Evolutionary conservation across 306 rosid genomes (phyloP), one percentile per base, ranked within the genome.

Genomic region (Senna tora): DNA sequence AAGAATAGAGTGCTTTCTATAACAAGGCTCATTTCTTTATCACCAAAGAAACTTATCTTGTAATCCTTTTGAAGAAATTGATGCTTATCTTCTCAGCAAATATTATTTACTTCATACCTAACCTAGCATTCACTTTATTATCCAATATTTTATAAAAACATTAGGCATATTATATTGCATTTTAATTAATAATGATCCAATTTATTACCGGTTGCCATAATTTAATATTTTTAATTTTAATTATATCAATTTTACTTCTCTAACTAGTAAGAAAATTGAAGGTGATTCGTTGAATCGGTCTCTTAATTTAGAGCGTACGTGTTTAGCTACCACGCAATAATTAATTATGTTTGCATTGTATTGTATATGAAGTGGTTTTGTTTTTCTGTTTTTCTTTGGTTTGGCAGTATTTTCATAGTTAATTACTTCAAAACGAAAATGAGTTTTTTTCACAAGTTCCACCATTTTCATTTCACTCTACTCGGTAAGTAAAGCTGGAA

Each of bases 41-140:
- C 67, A 38, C 32, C 67, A 61, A 5, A 11, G 20, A 61, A 61
- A 61, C 49, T 61, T 61, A 22, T 17, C 32, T 61, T 36, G 17
- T 36, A 61, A 61, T 61, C 67, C 67, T 36, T 22, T 66, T 16
- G 43, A 30, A 66, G 43, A 9, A 66, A n/a, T 33, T 8, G 15
- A 46, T 46, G 28, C 43, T 66, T 66, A 9, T 66, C 57, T 66
- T 66, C 7, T 12, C 71, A 47, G 57, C 57, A 66, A 46, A 25
- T 16, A 47, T 28, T 46, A 66, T 46, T 28, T 15, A 21, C 38
- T 7, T 15, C 67, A 5, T 30, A 65, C 54, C 69, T 21, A 43
- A 46, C 54, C 69, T 21, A 43, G 28, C 38, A 33, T 5, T 34
- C 25, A 59, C 7, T n/a, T n/a, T 11, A 32, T 33, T 25, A 25